These are phyloP conservation scores for Ilyonectria destructans DNA, from an alignment of 2,329 filamentous ascomycete species.

Conservation along the genomic window DNA sequence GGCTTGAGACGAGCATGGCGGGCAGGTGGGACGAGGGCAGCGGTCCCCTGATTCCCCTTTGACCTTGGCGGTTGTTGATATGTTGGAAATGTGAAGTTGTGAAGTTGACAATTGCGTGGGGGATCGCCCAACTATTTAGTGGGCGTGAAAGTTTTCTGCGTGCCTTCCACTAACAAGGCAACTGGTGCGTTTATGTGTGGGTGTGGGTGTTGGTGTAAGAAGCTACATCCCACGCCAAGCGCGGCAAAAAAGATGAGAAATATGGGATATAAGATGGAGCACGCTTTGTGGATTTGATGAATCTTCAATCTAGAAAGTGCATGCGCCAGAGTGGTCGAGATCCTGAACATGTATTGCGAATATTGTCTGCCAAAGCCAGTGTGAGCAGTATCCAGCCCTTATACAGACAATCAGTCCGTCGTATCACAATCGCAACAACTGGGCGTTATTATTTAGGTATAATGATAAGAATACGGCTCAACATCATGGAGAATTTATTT, in stretches of 20 bases:
- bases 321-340: background rate
- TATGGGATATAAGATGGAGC: background rate
- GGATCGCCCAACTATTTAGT: conserved; percentile 6
- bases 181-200: conserved; percentile 1
- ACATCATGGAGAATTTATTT: background rate
- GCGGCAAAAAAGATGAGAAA: background rate
- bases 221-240: background rate
- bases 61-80: background rate
- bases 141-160: conserved; percentile 5
- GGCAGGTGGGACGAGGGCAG: background rate
- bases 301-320: background rate
- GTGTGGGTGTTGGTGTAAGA: background rate
- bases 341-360: background rate
- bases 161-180: conserved; percentile 1
- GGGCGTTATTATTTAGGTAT: background rate
- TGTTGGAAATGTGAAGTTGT: background rate
- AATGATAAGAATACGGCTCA: background rate
- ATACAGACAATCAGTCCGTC: background rate
- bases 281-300: too few species aligned
- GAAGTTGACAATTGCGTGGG: conserved; percentile 7
- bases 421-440: background rate
- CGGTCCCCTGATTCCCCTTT: background rate
- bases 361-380: background rate
- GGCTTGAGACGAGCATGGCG: conserved; percentile 54
- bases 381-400: background rate